Evolutionary conservation across 352 stramenopile species (phyloP).

Genomic region (Pilasporangium apinafurcum): DNA sequence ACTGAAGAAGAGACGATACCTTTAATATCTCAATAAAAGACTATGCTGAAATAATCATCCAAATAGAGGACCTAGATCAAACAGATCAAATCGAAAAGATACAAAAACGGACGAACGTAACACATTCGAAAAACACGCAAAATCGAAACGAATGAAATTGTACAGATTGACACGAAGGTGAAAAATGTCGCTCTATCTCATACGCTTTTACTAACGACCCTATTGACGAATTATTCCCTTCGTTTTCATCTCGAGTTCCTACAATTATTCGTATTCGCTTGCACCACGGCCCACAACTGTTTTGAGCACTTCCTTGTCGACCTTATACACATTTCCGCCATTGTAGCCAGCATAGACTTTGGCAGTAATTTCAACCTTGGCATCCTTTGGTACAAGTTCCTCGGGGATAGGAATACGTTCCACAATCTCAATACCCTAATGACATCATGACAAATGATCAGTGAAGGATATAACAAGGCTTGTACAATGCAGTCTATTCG

Average conservation of each 20-base stretch:
- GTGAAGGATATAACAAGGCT: constrained; percentile 2
- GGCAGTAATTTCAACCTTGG: constrained; percentile 98
- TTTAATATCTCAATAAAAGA: too few species aligned
- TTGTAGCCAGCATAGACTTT: constrained; percentile 94
- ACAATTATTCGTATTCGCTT: constrained; percentile 45
- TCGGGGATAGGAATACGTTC: constrained; percentile 97
- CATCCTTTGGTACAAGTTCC: constrained; percentile 96
- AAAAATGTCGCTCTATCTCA: too few species aligned
- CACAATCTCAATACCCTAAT: constrained; percentile 97
- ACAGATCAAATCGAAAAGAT: constrained; percentile 2
- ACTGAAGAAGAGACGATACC: too few species aligned
- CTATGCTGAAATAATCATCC: too few species aligned
- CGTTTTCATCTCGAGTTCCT: not conserved
- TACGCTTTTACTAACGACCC: too few species aligned
- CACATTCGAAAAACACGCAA: not conserved
- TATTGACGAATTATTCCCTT: too few species aligned
- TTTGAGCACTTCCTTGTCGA: constrained; percentile 91
- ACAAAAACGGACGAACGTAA: not conserved
- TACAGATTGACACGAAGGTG: too few species aligned
- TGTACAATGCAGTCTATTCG: constrained; percentile 3
- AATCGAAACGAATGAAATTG: too few species aligned
- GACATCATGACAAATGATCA: not conserved
- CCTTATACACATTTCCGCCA: constrained; percentile 89
- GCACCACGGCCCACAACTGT: constrained; percentile 88
- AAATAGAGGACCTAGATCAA: too few species aligned